Evolutionary conservation across 768 basidiomycete genomes (phyloP).

Genomic region (Pulveroboletus sp.): DNA sequence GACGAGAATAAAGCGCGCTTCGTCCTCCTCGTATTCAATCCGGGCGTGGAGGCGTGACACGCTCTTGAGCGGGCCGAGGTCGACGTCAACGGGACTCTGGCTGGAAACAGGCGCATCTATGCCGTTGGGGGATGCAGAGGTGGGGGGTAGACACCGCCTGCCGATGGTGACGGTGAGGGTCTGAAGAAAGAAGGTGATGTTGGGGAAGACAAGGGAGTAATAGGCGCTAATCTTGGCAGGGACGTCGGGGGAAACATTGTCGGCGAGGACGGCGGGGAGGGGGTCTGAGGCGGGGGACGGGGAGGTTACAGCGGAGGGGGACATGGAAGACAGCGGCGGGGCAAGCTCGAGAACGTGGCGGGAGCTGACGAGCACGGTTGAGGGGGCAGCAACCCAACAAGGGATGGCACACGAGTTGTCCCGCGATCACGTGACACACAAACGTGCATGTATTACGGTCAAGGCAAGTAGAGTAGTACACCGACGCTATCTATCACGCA

Average conservation of each 20-base stretch:
- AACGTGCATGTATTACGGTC: slow-evolving; percentile 18
- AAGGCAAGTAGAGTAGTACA: slow-evolving; percentile 9
- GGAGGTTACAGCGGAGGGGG: slow-evolving; percentile 10
- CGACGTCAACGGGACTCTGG: slow-evolving; percentile 67
- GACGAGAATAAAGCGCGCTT: slow-evolving; percentile 82
- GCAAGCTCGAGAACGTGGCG: slow-evolving; percentile 7
- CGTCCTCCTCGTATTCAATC: slow-evolving; percentile 91
- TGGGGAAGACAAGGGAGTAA: slow-evolving; percentile 90
- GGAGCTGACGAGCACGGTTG: slow-evolving; percentile 4
- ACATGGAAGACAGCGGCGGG: slow-evolving; percentile 22
- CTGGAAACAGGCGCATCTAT: slow-evolving; percentile 38
- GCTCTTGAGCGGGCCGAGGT: slow-evolving; percentile 94
- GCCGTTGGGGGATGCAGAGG: slow-evolving; percentile 48
- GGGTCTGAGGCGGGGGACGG: too few relatives aligned
- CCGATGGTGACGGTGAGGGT: slow-evolving; percentile 94
- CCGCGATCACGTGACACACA: slow-evolving; percentile 17
- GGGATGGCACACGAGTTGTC: slow-evolving; percentile 10
- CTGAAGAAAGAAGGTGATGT: slow-evolving; percentile 96
- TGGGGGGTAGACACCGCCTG: slow-evolving; percentile 70
- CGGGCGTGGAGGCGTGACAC: slow-evolving; percentile 96
- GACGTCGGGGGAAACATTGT: slow-evolving; percentile 14
- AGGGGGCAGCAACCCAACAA: slow-evolving; percentile 4
- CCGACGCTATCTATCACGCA: slow-evolving; percentile 9
- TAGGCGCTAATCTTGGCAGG: slow-evolving; percentile 89
- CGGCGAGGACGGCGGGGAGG: slow-evolving; percentile 7